These are phyloP conservation scores for Neocallimastix lanati DNA, from an alignment of 192 early-diverging fungal species.

Conservation along the genomic window DNA sequence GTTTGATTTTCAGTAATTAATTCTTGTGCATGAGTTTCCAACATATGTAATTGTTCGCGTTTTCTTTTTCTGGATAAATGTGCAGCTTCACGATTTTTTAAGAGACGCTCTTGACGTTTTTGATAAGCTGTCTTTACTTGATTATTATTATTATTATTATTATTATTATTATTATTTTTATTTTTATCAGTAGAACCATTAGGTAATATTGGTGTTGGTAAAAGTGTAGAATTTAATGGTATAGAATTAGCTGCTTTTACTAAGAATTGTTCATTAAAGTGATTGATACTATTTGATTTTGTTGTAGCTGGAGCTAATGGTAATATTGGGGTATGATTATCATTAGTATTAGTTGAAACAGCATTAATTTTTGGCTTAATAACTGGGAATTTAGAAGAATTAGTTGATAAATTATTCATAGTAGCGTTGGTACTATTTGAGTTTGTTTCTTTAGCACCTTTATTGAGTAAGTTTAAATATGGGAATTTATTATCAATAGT, in stretches of 20 bases:
- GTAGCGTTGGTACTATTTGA: too few relatives aligned
- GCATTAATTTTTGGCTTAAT: neutral
- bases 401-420: neutral
- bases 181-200: neutral
- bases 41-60: conserved; percentile 59
- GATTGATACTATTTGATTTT: neutral
- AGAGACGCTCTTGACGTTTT: conserved; percentile 71
- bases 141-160: neutral
- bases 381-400: neutral
- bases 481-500: neutral
- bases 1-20: conserved; percentile 36
- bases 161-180: too few relatives aligned
- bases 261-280: neutral
- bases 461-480: too few relatives aligned
- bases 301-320: neutral
- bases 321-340: neutral
- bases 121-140: neutral
- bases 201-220: neutral
- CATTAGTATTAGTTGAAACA: neutral
- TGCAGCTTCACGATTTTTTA: conserved; percentile 84
- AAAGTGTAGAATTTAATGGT: neutral
- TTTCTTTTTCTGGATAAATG: conserved; percentile 74
- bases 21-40: conserved; percentile 37
- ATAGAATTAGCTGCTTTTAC: neutral
- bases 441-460: neutral